Base-by-base conservation (phyloP, 345 rosid species). In the Acer negundo region DNA sequence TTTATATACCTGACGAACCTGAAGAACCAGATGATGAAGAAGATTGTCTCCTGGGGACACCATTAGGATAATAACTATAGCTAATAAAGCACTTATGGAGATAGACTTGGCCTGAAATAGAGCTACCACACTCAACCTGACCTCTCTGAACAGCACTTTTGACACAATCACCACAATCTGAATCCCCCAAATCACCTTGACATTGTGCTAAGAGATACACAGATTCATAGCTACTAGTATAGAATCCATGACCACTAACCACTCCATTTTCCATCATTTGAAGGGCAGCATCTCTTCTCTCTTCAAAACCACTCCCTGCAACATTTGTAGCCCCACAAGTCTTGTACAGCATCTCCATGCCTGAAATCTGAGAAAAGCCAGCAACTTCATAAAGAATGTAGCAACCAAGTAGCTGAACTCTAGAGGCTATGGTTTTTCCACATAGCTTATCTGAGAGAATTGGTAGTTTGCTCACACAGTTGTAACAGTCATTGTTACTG, bases 141-240 rank as follows among this genome's bases (percentile, higher is more conserved):
- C 97, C 95, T 75, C 78, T 86, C 81, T 94, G 94, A 26, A 89
- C 84, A 51, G 99, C 99, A 77, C 69, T 88, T 73, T 88, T 92
- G 16, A 92, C 84, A 81, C 99, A 96, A 3, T 80, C 89, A 6
- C 88, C 95, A 78, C 99, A 96, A 85, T 96, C 99, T 0, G 97
- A 88, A 84, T 91, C 98, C 47, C 98, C 99, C 16, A 96, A 79
- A 76, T 94, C 98, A 3, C 99, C 99, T 79, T 96, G 94, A 82
- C 99, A 96, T 77, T 96, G 99, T 40, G 93, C 99, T 81, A 96
- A 82, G 10, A 94, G 79, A 80, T 86, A 90, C 70, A 96, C 80
- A 4, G 90, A 83, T 74, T 94, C 86, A 78, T 91, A 92, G 73
- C 86, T 94, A 3, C 92, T 83, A 0, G 95, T 82, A 63, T 82